Evolutionary conservation across 768 basidiomycete species (phyloP).

Genomic region (Serendipita vermifera): DNA sequence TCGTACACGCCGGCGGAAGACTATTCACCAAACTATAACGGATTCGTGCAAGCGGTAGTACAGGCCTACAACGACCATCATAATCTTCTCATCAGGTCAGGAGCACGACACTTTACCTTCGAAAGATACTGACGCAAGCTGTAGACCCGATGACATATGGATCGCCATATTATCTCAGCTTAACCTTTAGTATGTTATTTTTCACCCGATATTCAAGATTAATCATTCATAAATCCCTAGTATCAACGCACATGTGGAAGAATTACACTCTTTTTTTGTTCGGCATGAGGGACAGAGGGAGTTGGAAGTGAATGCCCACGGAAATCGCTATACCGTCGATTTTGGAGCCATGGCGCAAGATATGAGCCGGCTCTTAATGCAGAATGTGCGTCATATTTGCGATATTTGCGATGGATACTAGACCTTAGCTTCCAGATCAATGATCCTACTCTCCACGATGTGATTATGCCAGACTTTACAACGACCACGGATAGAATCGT

Average conservation of each 20-base stretch:
- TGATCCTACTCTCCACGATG: conserved; percentile 24
- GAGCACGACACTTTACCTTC: background rate
- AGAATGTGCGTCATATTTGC: too few species aligned
- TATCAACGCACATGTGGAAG: conserved; percentile 24
- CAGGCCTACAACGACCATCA: conserved; percentile 27
- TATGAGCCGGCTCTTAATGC: conserved; percentile 9
- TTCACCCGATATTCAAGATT: background rate
- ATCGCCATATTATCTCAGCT: conserved; percentile 30
- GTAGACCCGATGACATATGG: conserved; percentile 39
- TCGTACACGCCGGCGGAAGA: conserved; percentile 15
- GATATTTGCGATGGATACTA: conserved; percentile 3
- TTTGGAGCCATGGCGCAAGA: conserved; percentile 22
- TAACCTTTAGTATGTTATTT: conserved; percentile 20
- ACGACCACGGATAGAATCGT: conserved; percentile 35
- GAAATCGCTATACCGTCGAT: conserved; percentile 22
- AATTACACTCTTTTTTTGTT: conserved; percentile 26
- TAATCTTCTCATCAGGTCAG: conserved; percentile 29
- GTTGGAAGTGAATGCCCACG: conserved; percentile 19
- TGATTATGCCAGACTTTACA: conserved; percentile 33
- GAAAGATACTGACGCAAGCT: background rate
- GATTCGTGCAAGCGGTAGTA: conserved; percentile 25
- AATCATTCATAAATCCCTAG: background rate
- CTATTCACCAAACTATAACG: conserved; percentile 18
- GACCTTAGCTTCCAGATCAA: conserved; percentile 6
- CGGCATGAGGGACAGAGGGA: conserved; percentile 26